Conservation (phyloP, 202 grass and related monocot species). For the Schoenoplectus tabernaemontani region DNA sequence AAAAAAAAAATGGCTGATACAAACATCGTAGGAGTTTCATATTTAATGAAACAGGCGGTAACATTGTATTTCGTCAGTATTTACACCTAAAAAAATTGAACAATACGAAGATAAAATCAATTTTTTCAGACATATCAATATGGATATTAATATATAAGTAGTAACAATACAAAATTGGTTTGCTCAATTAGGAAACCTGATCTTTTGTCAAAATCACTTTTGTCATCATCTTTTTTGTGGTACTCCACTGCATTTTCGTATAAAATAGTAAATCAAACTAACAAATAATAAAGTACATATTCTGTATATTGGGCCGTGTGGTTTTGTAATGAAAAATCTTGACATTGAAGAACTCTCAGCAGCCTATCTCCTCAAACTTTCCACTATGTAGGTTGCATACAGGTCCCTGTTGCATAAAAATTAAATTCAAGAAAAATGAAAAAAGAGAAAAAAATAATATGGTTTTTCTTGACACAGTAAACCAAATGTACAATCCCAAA, state of each 20-base stretch:
- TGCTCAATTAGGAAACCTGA: neutral
- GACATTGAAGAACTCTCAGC: neutral
- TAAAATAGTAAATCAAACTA: slow-evolving; percentile 28
- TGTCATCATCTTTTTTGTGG: slow-evolving; percentile 12
- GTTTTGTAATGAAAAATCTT: slow-evolving; percentile 21
- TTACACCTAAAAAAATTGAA: too few relatives aligned
- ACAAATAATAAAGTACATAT: slow-evolving; percentile 13
- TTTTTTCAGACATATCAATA: neutral
- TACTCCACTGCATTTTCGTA: slow-evolving; percentile 7
- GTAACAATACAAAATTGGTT: neutral
- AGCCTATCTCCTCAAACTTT: slow-evolving; percentile 71
- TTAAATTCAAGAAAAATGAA: neutral
- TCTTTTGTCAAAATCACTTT: slow-evolving; percentile 18
- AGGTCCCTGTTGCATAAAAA: slow-evolving; percentile 53
- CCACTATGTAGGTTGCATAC: slow-evolving; percentile 81
- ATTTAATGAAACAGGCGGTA: too few relatives aligned
- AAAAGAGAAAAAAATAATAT: neutral
- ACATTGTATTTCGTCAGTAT: too few relatives aligned
- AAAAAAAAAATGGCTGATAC: too few relatives aligned
- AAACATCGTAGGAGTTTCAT: neutral
- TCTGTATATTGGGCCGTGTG: slow-evolving; percentile 22
- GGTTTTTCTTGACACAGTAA: neutral
- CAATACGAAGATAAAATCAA: too few relatives aligned
- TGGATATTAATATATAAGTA: slow-evolving; percentile 8
- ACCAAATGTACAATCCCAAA: neutral